A percentile compares a stretch with the other conserved stretches of the same genome.
Evolutionary conservation across 2,329 filamentous ascomycete genomes (phyloP).

Genomic region (Ceratocystis smalleyi): DNA sequence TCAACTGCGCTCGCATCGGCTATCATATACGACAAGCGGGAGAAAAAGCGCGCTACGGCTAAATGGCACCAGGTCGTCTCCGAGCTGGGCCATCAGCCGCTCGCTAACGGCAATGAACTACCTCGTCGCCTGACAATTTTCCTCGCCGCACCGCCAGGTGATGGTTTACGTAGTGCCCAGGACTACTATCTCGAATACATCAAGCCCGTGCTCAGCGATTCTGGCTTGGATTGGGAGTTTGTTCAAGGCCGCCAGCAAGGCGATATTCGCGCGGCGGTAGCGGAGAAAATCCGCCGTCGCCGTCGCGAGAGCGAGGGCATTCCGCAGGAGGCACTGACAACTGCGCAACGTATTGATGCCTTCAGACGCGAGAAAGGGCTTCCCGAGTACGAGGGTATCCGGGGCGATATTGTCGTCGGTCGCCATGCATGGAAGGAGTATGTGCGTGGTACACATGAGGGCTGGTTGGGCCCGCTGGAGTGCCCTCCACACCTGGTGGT

Average conservation of each 20-base stretch:
- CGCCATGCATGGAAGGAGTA: constrained; percentile 97
- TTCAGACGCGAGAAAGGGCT: constrained; percentile 52
- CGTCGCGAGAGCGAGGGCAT: constrained; percentile 43
- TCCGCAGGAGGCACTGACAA: constrained; percentile 32
- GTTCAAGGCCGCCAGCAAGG: constrained; percentile 83
- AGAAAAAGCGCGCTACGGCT: constrained; percentile 70
- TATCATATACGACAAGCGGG: constrained; percentile 79
- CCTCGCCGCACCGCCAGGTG: constrained; percentile 70
- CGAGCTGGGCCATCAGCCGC: constrained; percentile 61
- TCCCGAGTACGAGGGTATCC: constrained; percentile 53
- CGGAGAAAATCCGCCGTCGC: constrained; percentile 66
- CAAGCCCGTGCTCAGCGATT: constrained; percentile 79
- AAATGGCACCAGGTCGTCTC: constrained; percentile 80
- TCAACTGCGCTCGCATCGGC: constrained; percentile 63
- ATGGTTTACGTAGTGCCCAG: constrained; percentile 68
- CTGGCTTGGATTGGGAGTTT: constrained; percentile 89
- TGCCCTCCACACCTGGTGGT: constrained; percentile 33
- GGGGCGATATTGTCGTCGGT: constrained; percentile 78
- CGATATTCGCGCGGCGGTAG: constrained; percentile 75
- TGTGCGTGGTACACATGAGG: constrained; percentile 80
- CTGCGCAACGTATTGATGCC: constrained; percentile 42
- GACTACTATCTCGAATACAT: constrained; percentile 94
- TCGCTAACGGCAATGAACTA: constrained; percentile 52
- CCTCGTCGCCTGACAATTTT: constrained; percentile 76
- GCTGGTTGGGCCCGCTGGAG: constrained; percentile 78